Evolutionary conservation across 140 eudicot species (phyloP).

Genomic region (Flaveria floridana): DNA sequence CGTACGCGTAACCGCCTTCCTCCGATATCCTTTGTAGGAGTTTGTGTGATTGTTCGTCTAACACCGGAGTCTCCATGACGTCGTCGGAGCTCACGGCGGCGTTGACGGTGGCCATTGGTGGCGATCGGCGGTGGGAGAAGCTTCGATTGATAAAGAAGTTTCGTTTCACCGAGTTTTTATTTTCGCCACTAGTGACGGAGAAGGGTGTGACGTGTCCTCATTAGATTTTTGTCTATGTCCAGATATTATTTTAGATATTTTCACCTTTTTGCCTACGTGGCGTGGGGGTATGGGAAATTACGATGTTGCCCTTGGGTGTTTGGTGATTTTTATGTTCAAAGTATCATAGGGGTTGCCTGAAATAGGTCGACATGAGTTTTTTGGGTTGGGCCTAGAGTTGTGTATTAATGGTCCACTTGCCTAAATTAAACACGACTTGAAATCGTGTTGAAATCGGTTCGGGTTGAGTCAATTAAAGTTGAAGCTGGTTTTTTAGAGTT

Average conservation of each 20-base stretch:
- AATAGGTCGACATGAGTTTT: neutral
- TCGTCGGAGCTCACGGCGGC: conserved; percentile 24
- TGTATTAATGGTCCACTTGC: neutral
- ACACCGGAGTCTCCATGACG: conserved; percentile 46
- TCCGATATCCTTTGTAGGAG: conserved; percentile 57
- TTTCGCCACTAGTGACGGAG: conserved; percentile 26
- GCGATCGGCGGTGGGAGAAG: conserved; percentile 14
- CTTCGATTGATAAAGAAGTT: conserved; percentile 31
- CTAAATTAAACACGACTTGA: too few species aligned
- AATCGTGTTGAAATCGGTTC: too few species aligned
- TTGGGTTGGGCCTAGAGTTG: neutral
- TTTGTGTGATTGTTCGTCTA: conserved; percentile 32
- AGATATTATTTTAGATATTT: conserved; percentile 42
- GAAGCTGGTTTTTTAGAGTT: too few species aligned
- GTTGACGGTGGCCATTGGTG: conserved; percentile 15
- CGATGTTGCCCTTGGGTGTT: neutral
- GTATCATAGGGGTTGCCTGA: neutral
- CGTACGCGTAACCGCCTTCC: conserved; percentile 88
- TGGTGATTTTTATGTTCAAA: neutral
- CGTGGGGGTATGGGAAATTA: neutral
- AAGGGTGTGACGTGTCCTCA: conserved; percentile 35
- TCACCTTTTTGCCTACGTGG: conserved; percentile 49
- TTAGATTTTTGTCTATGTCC: conserved; percentile 22
- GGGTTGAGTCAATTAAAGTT: neutral
- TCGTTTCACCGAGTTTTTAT: conserved; percentile 32